Evolutionary conservation across 1,139 yeast genomes (phyloP).

Genomic region (Komagataea norvegica): DNA sequence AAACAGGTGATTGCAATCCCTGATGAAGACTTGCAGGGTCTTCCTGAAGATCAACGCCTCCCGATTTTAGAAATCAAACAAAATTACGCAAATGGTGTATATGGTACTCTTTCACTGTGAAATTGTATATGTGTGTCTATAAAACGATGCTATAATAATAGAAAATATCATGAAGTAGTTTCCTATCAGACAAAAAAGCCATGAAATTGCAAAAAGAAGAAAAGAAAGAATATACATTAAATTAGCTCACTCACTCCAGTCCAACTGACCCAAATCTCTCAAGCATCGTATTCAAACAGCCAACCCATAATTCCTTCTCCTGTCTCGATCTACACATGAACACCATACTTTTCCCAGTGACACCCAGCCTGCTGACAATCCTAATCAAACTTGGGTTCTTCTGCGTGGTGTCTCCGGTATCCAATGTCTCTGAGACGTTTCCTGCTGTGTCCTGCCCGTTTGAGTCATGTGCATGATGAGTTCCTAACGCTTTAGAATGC

Average conservation of each 20-base stretch:
- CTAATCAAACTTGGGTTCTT: conserved; percentile 39
- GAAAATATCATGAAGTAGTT: too few species aligned
- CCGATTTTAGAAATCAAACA: conserved; percentile 37
- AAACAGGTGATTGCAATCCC: conserved; percentile 53
- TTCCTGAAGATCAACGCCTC: conserved; percentile 55
- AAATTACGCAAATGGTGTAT: conserved; percentile 43
- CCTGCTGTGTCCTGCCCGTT: too few species aligned
- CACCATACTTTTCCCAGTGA: conserved; percentile 62
- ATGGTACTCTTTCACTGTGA: conserved; percentile 38
- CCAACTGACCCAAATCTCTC: conserved; percentile 41
- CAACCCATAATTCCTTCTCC: conserved; percentile 82
- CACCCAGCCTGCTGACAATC: conserved; percentile 53
- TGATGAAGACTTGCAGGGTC: conserved; percentile 55
- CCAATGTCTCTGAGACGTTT: too few species aligned
- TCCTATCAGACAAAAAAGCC: too few species aligned
- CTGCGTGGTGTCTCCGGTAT: background rate
- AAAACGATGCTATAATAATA: too few species aligned
- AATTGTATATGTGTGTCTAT: background rate
- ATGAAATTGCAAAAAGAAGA: too few species aligned
- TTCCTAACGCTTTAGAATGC: too few species aligned
- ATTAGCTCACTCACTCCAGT: background rate
- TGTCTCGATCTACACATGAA: conserved; percentile 80
- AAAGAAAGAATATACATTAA: too few species aligned
- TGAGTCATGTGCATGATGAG: too few species aligned
- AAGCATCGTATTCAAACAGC: conserved; percentile 56